phyloP scores from a whole-genome alignment of 2,329 filamentous ascomycete species.

The Boeremia lycopersici region DNA sequence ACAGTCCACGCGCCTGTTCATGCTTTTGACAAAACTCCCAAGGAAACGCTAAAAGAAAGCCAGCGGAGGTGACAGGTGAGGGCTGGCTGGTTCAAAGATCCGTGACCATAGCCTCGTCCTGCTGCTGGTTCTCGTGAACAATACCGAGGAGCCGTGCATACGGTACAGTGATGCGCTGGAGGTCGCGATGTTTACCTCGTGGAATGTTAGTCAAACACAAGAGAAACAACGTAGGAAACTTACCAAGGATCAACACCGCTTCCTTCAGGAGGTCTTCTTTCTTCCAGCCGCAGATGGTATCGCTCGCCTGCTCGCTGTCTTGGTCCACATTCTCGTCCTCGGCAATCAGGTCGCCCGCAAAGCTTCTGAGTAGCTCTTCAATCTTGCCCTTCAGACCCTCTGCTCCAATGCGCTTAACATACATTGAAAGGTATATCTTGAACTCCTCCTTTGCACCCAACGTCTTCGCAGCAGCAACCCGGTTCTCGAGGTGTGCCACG shows the following conservation, averaged over 20 bases:
- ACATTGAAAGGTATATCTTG: conserved; percentile 94
- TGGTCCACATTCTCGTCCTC: conserved; percentile 64
- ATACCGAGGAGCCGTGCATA: conserved; percentile 70
- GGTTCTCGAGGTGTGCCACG: conserved; percentile 93
- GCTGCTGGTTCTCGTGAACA: conserved; percentile 34
- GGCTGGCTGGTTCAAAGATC: conserved; percentile 32
- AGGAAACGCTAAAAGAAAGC: conserved; percentile 13
- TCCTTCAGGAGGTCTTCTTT: conserved; percentile 85
- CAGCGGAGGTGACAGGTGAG: neutral
- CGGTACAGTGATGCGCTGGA: conserved; percentile 92
- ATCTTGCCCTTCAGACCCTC: conserved; percentile 88
- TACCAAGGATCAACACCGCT: conserved; percentile 89
- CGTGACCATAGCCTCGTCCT: conserved; percentile 44
- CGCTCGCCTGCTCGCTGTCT: conserved; percentile 60
- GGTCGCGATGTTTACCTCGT: conserved; percentile 88
- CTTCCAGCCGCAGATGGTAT: conserved; percentile 89
- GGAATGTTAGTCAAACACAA: conserved; percentile 43
- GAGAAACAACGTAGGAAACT: conserved; percentile 9
- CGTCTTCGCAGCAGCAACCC: conserved; percentile 85
- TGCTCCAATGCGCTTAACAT: conserved; percentile 90
- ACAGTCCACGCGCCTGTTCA: conserved; percentile 7
- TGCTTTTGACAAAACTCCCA: conserved; percentile 15
- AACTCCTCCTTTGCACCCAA: conserved; percentile 91
- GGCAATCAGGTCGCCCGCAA: conserved; percentile 73
- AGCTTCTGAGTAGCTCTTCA: conserved; percentile 83